A percentile compares a stretch with the other conserved stretches of the same genome.
Evolutionary conservation across 78 protist species (phyloP).

Genomic region (Neovahlkampfia damariscottae): DNA sequence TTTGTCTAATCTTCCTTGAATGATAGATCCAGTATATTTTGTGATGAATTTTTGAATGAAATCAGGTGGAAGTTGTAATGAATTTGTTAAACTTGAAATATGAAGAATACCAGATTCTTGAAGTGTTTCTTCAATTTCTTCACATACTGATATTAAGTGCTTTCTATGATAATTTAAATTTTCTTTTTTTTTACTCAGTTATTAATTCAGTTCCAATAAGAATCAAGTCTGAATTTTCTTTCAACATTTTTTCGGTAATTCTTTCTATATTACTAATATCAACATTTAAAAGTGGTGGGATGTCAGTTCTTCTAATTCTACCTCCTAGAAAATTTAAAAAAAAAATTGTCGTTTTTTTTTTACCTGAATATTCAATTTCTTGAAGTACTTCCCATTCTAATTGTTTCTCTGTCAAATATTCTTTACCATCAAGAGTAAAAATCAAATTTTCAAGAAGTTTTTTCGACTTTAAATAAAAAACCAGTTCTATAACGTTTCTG

Average conservation of each 20-base stretch:
- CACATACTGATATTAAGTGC: not conserved
- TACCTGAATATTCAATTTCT: not conserved
- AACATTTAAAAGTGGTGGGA: not conserved
- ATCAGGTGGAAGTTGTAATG: not conserved
- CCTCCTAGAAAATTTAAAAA: too few species aligned
- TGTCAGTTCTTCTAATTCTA: not conserved
- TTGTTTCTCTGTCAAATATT: not conserved
- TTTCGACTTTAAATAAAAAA: not conserved
- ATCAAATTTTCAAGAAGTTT: not conserved
- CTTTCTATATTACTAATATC: not conserved
- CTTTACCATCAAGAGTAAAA: not conserved
- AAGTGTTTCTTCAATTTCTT: not conserved
- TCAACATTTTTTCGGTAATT: not conserved
- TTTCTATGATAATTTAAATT: too few species aligned
- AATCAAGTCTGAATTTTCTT: too few species aligned
- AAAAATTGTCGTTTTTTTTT: too few species aligned
- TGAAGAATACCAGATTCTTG: not conserved
- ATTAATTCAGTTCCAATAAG: too few species aligned
- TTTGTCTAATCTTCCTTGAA: not conserved
- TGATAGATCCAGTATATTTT: not conserved
- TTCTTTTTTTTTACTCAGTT: too few species aligned
- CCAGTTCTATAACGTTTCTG: not conserved
- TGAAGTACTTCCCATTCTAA: not conserved
- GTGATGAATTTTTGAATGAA: not conserved
- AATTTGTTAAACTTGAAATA: not conserved